A percentile compares a stretch with the other conserved stretches of the same genome.
These are phyloP conservation scores for Cryptosporidium xiaoi DNA, from an alignment of 169 alveolate genomes.

Conservation along the genomic window DNA sequence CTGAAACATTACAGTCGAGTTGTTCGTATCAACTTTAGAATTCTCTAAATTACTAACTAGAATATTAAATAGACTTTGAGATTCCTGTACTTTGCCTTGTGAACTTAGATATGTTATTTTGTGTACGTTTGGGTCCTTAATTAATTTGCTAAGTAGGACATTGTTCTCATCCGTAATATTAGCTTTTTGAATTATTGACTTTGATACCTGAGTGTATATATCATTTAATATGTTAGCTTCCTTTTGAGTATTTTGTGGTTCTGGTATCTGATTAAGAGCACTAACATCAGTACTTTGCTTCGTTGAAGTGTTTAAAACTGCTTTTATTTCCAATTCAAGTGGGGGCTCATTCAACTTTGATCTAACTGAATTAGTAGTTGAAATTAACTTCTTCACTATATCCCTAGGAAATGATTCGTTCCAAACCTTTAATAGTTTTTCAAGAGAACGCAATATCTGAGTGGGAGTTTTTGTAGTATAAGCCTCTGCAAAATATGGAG, in stretches of 20 bases:
- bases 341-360: constrained; percentile 70
- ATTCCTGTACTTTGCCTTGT: constrained; percentile 55
- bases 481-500: constrained; percentile 75
- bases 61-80: constrained; percentile 18
- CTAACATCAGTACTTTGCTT: not conserved
- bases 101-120: constrained; percentile 45
- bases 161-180: constrained; percentile 22
- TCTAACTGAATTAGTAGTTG: constrained; percentile 60
- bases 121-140: constrained; percentile 44
- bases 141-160: constrained; percentile 16
- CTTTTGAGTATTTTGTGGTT: not conserved
- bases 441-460: constrained; percentile 61
- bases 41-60: constrained; percentile 31
- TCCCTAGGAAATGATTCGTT: constrained; percentile 50
- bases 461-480: constrained; percentile 59
- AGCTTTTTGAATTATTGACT: constrained; percentile 25
- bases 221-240: constrained; percentile 10
- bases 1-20: not conserved
- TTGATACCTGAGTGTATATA: constrained; percentile 1
- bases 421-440: constrained; percentile 69
- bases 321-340: constrained; percentile 22
- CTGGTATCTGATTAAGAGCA: not conserved
- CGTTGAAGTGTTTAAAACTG: not conserved
- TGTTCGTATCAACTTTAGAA: not conserved
- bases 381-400: constrained; percentile 43